phyloP scores from a whole-genome alignment of 78 protist genomes.

The Blattamonas nauphoetae region DNA sequence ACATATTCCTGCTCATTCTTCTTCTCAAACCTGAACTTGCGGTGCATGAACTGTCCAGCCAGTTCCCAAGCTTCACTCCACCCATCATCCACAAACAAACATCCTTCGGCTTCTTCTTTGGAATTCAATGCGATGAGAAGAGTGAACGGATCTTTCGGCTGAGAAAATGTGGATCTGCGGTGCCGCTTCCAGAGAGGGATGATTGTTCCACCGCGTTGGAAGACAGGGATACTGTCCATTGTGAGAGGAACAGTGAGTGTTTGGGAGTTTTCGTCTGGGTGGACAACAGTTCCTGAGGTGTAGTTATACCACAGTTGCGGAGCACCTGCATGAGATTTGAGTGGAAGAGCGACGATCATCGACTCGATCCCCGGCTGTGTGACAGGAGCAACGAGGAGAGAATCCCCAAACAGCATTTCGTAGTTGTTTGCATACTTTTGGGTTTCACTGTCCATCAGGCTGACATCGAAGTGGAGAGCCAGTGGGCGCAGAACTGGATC shows the following conservation, averaged over 20 bases:
- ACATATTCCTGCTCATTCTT: too few relatives aligned
- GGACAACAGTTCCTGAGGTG: neutral
- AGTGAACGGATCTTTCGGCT: neutral
- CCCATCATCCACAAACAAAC: neutral
- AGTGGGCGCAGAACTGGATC: slow-evolving; percentile 63
- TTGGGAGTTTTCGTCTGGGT: neutral
- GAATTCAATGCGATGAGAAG: neutral
- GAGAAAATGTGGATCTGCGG: neutral
- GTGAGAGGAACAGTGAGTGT: neutral
- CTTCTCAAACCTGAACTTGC: too few relatives aligned
- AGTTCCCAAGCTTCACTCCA: neutral
- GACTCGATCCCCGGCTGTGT: neutral
- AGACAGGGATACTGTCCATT: neutral
- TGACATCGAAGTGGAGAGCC: neutral
- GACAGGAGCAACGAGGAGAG: slow-evolving; percentile 59
- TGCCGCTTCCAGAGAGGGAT: neutral
- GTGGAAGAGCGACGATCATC: slow-evolving; percentile 39
- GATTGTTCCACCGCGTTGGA: neutral
- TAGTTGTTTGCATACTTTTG: neutral
- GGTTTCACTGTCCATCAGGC: neutral
- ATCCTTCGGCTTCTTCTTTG: neutral
- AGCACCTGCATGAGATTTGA: neutral
- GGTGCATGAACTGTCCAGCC: too few relatives aligned
- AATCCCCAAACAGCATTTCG: slow-evolving; percentile 39
- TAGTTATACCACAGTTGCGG: neutral